Conservation (phyloP, 139 green algal species). For the Chlorella sorokiniana region DNA sequence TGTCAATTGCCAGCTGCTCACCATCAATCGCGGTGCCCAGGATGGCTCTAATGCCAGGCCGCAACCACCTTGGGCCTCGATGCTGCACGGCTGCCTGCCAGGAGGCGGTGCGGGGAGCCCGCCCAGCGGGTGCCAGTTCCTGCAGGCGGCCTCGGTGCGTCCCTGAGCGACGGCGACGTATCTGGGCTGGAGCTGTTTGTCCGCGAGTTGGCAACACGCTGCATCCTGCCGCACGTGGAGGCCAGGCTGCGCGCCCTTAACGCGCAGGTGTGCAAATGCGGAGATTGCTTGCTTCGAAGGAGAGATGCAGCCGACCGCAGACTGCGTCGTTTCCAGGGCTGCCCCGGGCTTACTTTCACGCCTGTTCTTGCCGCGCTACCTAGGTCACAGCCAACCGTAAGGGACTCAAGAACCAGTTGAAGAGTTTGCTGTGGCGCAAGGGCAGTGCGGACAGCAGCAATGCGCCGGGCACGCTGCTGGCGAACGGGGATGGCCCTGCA, state of each 20-base stretch:
- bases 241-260: slow-evolving; percentile 64
- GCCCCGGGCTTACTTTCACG: background rate
- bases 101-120: slow-evolving; percentile 48
- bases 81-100: slow-evolving; percentile 23
- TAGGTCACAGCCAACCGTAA: slow-evolving; percentile 70
- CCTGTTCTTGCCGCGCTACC: no score
- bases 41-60: background rate
- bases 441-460: background rate
- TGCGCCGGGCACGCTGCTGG: slow-evolving; percentile 21
- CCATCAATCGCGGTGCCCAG: slow-evolving; percentile 65
- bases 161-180: slow-evolving; percentile 41
- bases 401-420: slow-evolving; percentile 89
- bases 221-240: slow-evolving; percentile 75
- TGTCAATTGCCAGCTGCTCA: slow-evolving; percentile 51
- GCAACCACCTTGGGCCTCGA: slow-evolving; percentile 39
- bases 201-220: slow-evolving; percentile 45
- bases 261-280: slow-evolving; percentile 27
- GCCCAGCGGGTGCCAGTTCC: slow-evolving; percentile 17
- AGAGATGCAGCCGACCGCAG: no score
- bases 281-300: background rate
- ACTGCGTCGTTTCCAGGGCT: no score
- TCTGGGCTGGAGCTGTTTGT: slow-evolving; percentile 44
- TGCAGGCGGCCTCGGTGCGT: slow-evolving; percentile 27
- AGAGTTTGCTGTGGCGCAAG: slow-evolving; percentile 74
- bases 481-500: background rate